Evolutionary conservation across 345 rosid species (phyloP), one percentile per base, ranked within the genome.

Genomic region (Stellera chamaejasme): DNA sequence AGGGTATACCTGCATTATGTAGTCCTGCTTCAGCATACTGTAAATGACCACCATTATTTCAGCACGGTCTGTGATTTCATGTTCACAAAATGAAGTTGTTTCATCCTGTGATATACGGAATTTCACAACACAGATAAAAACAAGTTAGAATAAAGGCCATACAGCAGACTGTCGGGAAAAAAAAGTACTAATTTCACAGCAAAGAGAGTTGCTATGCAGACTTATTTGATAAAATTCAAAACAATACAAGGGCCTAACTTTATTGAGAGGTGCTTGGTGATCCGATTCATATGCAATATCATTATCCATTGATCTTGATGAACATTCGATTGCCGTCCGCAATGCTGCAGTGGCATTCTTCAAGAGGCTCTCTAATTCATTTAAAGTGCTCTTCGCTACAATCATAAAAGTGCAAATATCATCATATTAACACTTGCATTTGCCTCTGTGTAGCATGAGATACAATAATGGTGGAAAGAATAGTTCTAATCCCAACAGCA

Each of bases 1-100:
- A 32, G 39, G 39, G 39, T 50, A 13, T 61, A 80, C 96, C 95
- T 88, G 98, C 98, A 88, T 88, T 13, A 2, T 60, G 43, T 67
- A 72, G 72, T 92, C 88, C 52, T 84, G 84, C 68, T 88, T 92
- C 64, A 82, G 64, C 93, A 88, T 88, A 42, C 73, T 78, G 61
- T 79, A 88, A 66, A 92, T 68, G 44, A 81, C 63, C 10, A 4
- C 13, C 11, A 54, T 13, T 28, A 10, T 15, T 53, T 28, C 15
- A 56, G 75, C 90, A 58, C 71, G 69, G 60, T 82, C 82, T 45
- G 59, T 73, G 52, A 77, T 55, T 69, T 74, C 64, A 39, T 70
- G 79, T 68, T 62, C 19, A 36, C 39, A 52, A 28, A 52, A 45
- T 39, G 58, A 57, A 13, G 62, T 54, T 36, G 5, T 43, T 11